These are phyloP conservation scores for Metroxylon sagu DNA, from an alignment of 176 grass and related monocot species.

Conservation along the genomic window DNA sequence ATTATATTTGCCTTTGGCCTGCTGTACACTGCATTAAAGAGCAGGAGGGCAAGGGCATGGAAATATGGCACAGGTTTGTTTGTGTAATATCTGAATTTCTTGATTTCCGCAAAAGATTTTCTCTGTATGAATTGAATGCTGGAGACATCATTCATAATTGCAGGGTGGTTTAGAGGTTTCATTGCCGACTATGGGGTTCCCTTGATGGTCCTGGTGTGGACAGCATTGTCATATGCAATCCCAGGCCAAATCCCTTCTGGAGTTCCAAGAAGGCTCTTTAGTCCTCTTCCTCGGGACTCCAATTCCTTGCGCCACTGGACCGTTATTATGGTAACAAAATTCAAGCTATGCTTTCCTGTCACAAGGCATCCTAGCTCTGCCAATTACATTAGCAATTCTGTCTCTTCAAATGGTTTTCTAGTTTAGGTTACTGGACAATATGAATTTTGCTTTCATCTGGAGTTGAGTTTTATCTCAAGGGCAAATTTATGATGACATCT, in stretches of 20 bases:
- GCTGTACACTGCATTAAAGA: conserved; percentile 55
- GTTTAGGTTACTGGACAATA: too few relatives aligned
- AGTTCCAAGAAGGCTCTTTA: conserved; percentile 69
- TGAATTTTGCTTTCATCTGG: too few relatives aligned
- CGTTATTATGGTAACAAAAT: conserved; percentile 44
- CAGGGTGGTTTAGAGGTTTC: conserved; percentile 81
- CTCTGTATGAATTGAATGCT: too few relatives aligned
- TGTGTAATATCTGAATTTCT: conserved; percentile 2
- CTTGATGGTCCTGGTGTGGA: conserved; percentile 87
- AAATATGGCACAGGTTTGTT: conserved; percentile 58
- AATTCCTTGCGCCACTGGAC: conserved; percentile 68
- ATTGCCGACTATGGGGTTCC: conserved; percentile 89
- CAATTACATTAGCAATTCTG: too few relatives aligned
- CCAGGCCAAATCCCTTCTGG: conserved; percentile 56
- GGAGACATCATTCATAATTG: not conserved
- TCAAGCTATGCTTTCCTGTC: not conserved
- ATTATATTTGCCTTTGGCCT: conserved; percentile 75
- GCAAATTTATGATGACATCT: too few relatives aligned
- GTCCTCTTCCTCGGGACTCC: conserved; percentile 82
- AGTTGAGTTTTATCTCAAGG: too few relatives aligned
- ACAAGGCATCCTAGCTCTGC: too few relatives aligned
- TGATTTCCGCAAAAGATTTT: too few relatives aligned
- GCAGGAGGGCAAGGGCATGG: conserved; percentile 61
- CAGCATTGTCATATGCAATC: conserved; percentile 58
- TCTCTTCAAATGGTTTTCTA: too few relatives aligned